These are phyloP conservation scores for Mrakia blollopis DNA, from an alignment of 768 basidiomycete genomes.

Conservation along the genomic window DNA sequence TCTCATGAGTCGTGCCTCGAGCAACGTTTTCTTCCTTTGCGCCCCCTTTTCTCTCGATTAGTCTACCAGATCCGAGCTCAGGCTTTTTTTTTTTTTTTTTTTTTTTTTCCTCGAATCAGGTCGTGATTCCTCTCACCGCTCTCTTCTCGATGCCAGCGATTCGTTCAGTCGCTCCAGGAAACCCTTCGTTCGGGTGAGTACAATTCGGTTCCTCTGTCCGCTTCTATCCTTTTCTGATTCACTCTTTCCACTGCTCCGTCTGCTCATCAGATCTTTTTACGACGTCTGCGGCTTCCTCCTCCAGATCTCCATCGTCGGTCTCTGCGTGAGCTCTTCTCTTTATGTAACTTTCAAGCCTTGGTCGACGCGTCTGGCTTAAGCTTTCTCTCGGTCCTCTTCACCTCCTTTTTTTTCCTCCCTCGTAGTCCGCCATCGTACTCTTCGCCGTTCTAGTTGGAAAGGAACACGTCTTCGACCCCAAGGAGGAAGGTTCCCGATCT, in stretches of 20 bases:
- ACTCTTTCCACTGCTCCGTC: too few species aligned
- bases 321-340: neutral
- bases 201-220: neutral
- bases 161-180: neutral
- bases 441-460: neutral
- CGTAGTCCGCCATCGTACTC: neutral
- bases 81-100: neutral
- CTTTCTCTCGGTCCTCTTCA: neutral
- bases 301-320: slow-evolving; percentile 2
- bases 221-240: neutral
- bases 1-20: neutral
- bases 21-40: neutral
- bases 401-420: neutral
- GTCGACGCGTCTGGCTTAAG: neutral
- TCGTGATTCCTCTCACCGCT: neutral
- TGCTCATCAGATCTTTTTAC: neutral
- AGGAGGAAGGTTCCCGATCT: neutral
- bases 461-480: neutral
- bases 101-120: neutral
- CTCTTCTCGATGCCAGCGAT: neutral
- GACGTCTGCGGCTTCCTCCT: slow-evolving; percentile 4
- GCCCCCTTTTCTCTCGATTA: too few species aligned
- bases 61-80: neutral
- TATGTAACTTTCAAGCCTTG: too few species aligned
- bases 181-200: slow-evolving; percentile 1